Conservation (phyloP, 2,329 filamentous ascomycete species). For the Epichloe hybrida region DNA sequence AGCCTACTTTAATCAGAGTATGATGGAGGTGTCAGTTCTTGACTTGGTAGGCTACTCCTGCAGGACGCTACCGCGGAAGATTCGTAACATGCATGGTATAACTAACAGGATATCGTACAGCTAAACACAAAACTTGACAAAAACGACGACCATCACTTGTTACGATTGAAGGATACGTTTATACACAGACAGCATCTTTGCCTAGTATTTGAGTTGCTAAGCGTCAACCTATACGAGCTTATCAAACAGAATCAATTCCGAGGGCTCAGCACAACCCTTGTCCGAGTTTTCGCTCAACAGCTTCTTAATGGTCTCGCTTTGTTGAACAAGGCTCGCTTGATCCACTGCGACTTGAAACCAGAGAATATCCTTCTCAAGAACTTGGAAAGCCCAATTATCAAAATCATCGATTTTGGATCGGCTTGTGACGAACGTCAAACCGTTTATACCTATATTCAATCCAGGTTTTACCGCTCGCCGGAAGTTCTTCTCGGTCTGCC, state of each 20-base stretch:
- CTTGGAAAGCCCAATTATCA: constrained; percentile 96
- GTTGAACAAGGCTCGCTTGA: constrained; percentile 89
- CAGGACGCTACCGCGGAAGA: background rate
- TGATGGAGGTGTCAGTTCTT: constrained; percentile 99
- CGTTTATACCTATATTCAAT: constrained; percentile 98
- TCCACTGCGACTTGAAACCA: constrained; percentile 95
- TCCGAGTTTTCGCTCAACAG: constrained; percentile 95
- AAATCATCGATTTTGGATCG: constrained; percentile 98
- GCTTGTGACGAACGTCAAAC: constrained; percentile 97
- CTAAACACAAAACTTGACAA: constrained; percentile 98
- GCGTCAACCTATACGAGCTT: constrained; percentile 93
- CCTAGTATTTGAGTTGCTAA: constrained; percentile 88
- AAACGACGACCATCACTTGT: constrained; percentile 92
- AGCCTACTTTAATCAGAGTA: constrained; percentile 98
- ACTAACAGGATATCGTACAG: constrained; percentile 30
- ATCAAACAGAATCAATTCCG: constrained; percentile 99
- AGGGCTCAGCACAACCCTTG: constrained; percentile 88
- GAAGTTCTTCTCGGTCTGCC: constrained; percentile 91
- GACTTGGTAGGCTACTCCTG: constrained; percentile 54
- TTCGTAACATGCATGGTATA: background rate
- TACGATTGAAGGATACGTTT: constrained; percentile 93
- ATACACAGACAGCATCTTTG: constrained; percentile 96
- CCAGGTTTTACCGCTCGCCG: constrained; percentile 91
- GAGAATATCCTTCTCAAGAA: constrained; percentile 98
- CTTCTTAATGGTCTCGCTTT: constrained; percentile 83